A percentile compares a stretch with the other conserved stretches of the same genome.
phyloP scores from a whole-genome alignment of 2,329 filamentous ascomycete genomes.

The Immersiporthe knoxdaviesiana region DNA sequence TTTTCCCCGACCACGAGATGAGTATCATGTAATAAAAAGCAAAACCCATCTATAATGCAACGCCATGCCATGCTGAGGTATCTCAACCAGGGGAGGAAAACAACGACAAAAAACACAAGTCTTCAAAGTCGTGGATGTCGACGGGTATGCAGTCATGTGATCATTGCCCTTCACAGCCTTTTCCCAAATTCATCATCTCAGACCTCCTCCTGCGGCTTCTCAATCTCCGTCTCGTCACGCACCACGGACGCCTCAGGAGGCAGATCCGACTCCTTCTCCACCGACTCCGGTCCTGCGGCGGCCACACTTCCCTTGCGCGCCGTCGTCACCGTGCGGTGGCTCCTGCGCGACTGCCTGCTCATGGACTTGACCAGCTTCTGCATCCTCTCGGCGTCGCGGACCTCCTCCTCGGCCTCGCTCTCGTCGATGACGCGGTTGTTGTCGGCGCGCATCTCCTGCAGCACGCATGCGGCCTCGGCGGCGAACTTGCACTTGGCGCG shows the following conservation, averaged over 20 bases:
- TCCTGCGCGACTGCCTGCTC: slow-evolving; percentile 25
- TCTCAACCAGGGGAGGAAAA: slow-evolving; percentile 13
- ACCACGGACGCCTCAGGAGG: not conserved
- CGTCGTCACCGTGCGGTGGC: slow-evolving; percentile 5
- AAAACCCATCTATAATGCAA: slow-evolving; percentile 22
- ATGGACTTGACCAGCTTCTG: slow-evolving; percentile 28
- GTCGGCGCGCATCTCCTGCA: slow-evolving; percentile 26
- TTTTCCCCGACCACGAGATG: too few species aligned
- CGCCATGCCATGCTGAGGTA: slow-evolving; percentile 26
- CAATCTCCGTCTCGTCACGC: not conserved
- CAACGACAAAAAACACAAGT: not conserved
- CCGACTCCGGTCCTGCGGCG: not conserved
- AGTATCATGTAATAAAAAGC: not conserved
- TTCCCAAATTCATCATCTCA: not conserved
- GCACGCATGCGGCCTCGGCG: slow-evolving; percentile 26
- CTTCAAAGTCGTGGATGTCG: slow-evolving; percentile 1
- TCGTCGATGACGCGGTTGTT: slow-evolving; percentile 24
- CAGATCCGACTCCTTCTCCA: not conserved
- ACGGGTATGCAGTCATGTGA: not conserved
- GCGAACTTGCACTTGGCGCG: slow-evolving; percentile 40
- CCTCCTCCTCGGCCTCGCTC: slow-evolving; percentile 28
- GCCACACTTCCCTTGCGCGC: slow-evolving; percentile 10
- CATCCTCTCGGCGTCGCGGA: slow-evolving; percentile 22
- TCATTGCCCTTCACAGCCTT: not conserved
- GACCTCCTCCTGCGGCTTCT: slow-evolving; percentile 13